Conservation (phyloP, 345 rosid species). For the Hibiscus mutabilis region DNA sequence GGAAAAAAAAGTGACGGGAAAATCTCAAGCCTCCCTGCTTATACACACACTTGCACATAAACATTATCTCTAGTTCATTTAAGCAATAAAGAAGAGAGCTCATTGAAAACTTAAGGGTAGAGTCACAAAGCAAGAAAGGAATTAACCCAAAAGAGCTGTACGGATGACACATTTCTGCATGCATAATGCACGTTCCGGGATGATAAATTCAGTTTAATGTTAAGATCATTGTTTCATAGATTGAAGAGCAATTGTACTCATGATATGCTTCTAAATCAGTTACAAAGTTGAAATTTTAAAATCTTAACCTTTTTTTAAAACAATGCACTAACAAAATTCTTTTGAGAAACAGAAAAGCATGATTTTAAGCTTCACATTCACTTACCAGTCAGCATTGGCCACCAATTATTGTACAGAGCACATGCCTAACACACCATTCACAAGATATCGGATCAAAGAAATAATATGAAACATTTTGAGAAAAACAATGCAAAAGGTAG, state of each 20-base stretch:
- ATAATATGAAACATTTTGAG: not conserved
- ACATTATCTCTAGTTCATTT: not conserved
- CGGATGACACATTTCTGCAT: not conserved
- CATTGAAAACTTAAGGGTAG: not conserved
- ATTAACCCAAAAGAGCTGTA: not conserved
- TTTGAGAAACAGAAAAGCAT: not conserved
- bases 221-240: not conserved
- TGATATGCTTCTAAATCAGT: not conserved
- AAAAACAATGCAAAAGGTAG: conserved; percentile 1
- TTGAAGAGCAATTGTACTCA: not conserved
- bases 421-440: conserved; percentile 61
- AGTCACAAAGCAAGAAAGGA: not conserved
- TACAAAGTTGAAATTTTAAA: not conserved
- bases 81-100: not conserved
- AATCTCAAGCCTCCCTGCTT: not conserved
- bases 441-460: not conserved
- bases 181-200: not conserved
- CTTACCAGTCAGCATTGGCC: conserved; percentile 95
- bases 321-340: not conserved
- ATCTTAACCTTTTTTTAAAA: not conserved
- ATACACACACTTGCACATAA: not conserved
- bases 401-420: conserved; percentile 88
- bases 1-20: not conserved
- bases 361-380: conserved; percentile 4
- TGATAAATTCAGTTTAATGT: not conserved